Evolutionary conservation across 768 basidiomycete species (phyloP).

Genomic region (Suillus discolor): DNA sequence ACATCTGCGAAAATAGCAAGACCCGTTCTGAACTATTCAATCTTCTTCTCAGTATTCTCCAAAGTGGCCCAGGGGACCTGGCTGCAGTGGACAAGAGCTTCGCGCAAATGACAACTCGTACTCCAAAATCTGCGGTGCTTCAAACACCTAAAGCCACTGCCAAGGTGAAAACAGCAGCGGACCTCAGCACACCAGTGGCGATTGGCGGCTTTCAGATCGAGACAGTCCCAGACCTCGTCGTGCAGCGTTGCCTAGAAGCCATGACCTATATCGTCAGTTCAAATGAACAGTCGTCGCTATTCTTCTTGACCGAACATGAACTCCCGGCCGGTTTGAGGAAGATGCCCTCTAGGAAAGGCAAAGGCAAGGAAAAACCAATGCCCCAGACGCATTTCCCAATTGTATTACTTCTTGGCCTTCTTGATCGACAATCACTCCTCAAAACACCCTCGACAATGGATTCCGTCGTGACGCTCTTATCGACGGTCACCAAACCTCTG

Average conservation of each 20-base stretch:
- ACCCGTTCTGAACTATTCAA: constrained; percentile 94
- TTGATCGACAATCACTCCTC: constrained; percentile 85
- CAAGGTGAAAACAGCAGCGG: constrained; percentile 68
- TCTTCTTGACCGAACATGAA: constrained; percentile 97
- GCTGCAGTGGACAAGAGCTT: constrained; percentile 93
- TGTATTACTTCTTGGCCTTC: constrained; percentile 81
- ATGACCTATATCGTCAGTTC: constrained; percentile 83
- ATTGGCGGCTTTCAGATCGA: constrained; percentile 66
- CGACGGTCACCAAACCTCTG: constrained; percentile 86
- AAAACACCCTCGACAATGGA: constrained; percentile 92
- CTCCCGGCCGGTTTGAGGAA: constrained; percentile 77
- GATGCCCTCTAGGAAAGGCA: constrained; percentile 78
- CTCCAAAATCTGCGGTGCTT: constrained; percentile 49
- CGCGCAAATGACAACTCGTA: constrained; percentile 83
- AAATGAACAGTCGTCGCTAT: constrained; percentile 84
- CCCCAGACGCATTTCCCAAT: constrained; percentile 89
- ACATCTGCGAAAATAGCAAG: constrained; percentile 93
- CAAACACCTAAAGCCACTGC: constrained; percentile 50
- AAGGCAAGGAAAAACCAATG: constrained; percentile 89
- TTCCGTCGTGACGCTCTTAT: constrained; percentile 84
- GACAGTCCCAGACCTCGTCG: constrained; percentile 88
- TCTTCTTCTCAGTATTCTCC: constrained; percentile 88
- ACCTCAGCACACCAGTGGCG: constrained; percentile 51
- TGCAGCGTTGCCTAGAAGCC: constrained; percentile 92
- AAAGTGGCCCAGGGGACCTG: constrained; percentile 93